Evolutionary conservation across 345 rosid genomes (phyloP).

Genomic region (Gynandropsis gynandra): DNA sequence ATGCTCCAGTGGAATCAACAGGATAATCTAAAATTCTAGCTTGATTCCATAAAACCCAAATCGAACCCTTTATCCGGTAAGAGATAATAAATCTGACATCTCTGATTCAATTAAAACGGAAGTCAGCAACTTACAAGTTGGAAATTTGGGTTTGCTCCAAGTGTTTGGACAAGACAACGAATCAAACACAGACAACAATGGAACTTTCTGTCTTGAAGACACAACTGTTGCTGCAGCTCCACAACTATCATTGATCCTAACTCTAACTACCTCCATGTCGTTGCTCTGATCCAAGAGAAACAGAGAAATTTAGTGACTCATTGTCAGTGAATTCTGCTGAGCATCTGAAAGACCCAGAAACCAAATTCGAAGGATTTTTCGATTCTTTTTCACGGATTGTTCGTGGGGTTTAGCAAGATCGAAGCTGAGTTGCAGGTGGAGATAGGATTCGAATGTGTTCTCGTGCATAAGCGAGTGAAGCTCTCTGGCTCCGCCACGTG

Average conservation of each 20-base stretch:
- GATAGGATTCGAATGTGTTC: too few species aligned
- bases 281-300: constrained; percentile 8
- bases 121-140: constrained; percentile 40
- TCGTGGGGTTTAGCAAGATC: too few species aligned
- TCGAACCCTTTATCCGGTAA: not conserved
- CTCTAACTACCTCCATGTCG: constrained; percentile 13
- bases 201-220: constrained; percentile 42
- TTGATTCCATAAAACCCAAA: not conserved
- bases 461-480: too few species aligned
- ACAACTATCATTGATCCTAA: constrained; percentile 15
- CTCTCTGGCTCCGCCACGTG: too few species aligned
- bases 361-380: constrained; percentile 16
- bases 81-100: not conserved
- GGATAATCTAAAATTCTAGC: not conserved
- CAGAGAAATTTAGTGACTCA: constrained; percentile 20
- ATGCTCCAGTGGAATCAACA: constrained; percentile 1
- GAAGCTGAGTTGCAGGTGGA: too few species aligned
- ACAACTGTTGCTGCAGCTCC: constrained; percentile 4
- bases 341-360: constrained; percentile 11
- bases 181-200: constrained; percentile 39
- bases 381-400: too few species aligned
- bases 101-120: not conserved
- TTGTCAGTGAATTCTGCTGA: constrained; percentile 4
- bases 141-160: constrained; percentile 30
- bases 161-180: constrained; percentile 42